Evolutionary conservation across 2,329 filamentous ascomycete genomes (phyloP).

Genomic region (Aureobasidium sp.): DNA sequence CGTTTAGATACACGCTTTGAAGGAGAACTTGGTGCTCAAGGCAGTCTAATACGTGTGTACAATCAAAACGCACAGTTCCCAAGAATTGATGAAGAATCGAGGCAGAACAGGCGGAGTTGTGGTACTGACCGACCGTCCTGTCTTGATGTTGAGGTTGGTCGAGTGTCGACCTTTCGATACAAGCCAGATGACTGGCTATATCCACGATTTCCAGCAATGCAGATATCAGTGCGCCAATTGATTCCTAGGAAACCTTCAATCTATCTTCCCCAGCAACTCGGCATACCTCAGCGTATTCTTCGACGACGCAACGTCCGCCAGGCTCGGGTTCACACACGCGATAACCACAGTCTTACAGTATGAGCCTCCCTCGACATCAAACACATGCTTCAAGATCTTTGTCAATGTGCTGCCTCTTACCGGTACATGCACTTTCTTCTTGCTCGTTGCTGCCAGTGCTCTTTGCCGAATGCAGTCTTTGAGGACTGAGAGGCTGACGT

Average conservation of each 20-base stretch:
- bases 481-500: neutral
- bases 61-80: too few relatives aligned
- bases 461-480: neutral
- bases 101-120: too few relatives aligned
- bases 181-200: too few relatives aligned
- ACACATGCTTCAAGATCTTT: neutral
- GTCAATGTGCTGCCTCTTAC: neutral
- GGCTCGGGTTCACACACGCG: neutral
- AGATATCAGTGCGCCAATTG: too few relatives aligned
- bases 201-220: too few relatives aligned
- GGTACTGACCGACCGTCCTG: too few relatives aligned
- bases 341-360: neutral
- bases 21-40: too few relatives aligned
- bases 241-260: too few relatives aligned
- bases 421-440: neutral
- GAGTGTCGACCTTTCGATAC: too few relatives aligned
- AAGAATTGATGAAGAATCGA: too few relatives aligned
- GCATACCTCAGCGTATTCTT: neutral
- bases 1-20: conserved; percentile 52
- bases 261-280: neutral
- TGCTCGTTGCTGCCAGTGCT: neutral
- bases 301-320: neutral
- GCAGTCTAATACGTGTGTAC: too few relatives aligned
- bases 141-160: too few relatives aligned
- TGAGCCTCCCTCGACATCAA: neutral